A percentile compares a stretch with the other conserved stretches of the same genome.
These are phyloP conservation scores for Purshia tridentata DNA, from an alignment of 306 rosid genomes.

Conservation along the genomic window DNA sequence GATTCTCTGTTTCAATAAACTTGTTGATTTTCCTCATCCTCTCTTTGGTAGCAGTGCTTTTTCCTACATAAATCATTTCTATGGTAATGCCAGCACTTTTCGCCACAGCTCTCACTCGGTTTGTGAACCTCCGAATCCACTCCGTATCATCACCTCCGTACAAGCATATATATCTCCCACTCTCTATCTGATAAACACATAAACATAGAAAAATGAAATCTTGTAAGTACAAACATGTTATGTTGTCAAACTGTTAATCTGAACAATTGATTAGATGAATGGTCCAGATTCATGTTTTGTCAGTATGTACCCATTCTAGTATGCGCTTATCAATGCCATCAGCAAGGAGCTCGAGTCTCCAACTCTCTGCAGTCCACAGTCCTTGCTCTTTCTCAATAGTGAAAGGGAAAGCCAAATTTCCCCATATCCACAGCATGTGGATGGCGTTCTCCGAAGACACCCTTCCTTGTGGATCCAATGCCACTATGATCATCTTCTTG, in stretches of 20 bases:
- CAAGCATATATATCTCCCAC: conserved; percentile 52
- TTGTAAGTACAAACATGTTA: not conserved
- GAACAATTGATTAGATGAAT: not conserved
- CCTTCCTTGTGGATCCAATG: conserved; percentile 76
- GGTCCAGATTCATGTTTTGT: not conserved
- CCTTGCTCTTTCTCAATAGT: conserved; percentile 58
- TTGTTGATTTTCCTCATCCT: conserved; percentile 39
- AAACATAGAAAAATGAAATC: no score
- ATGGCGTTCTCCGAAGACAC: conserved; percentile 64
- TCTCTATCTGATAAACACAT: conserved; percentile 38
- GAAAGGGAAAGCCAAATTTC: conserved; percentile 74
- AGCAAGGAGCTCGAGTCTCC: conserved; percentile 69
- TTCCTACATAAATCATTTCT: conserved; percentile 69
- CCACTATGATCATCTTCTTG: conserved; percentile 67
- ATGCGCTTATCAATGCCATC: conserved; percentile 55
- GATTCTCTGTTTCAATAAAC: conserved; percentile 29
- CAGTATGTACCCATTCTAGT: conserved; percentile 50
- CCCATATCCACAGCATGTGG: conserved; percentile 91
- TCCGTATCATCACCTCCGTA: conserved; percentile 76
- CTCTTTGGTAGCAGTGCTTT: conserved; percentile 54
- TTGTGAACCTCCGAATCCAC: conserved; percentile 72
- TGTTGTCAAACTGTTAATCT: not conserved
- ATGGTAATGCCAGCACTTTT: conserved; percentile 32
- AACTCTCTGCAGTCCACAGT: conserved; percentile 63
- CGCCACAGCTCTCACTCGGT: conserved; percentile 42